Evolutionary conservation across 2,329 filamentous ascomycete species (phyloP), one percentile per base, ranked within the genome.

Genomic region (Claviceps capensis): DNA sequence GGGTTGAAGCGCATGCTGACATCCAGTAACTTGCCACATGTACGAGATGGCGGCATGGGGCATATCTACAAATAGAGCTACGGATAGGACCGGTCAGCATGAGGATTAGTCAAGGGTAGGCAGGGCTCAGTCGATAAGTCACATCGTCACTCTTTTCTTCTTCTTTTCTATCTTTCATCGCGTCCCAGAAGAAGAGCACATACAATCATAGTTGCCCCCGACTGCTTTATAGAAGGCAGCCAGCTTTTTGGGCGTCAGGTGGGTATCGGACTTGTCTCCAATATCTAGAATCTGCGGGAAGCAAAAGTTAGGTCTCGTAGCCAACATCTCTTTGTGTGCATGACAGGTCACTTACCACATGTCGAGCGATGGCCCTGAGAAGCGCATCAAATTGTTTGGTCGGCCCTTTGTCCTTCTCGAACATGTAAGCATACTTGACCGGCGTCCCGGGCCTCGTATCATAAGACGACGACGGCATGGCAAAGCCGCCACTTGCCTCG

Each of bases 21-120:
- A 96, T 59, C 91, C 93, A 49, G 95, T 80, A 7, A 86, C 86
- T 62, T 88, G 86, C 75, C 94, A 97, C 57, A 96, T 93, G 69
- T 88, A 94, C 30, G 90, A 93, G 56, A 98, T 82, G 44, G 85
- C 83, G 40, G 81, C 72, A 54, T 83, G 71, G 19, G 85, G 82
- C 37, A 85, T 87, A 3, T 83, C 76, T 43, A 91, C 73, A 65
- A 97, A 97, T 51, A 97, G 78, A 23, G 76, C 78, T 81, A 58
- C 54, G 41, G 4, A 30, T 44, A 17, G 26, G 23, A 44, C 52
- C 50, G 43, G 44, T 48, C 30, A 53, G 52, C 23, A 48, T 36
- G 17, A 22, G 41, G 17, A 43, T 22, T 14, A 43, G 30, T 11
- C 30, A 34, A 34, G 30, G 30, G 30, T 11, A 34, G 30, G 9